phyloP scores from a whole-genome alignment of 768 basidiomycete species.

The Boletales sp. region DNA sequence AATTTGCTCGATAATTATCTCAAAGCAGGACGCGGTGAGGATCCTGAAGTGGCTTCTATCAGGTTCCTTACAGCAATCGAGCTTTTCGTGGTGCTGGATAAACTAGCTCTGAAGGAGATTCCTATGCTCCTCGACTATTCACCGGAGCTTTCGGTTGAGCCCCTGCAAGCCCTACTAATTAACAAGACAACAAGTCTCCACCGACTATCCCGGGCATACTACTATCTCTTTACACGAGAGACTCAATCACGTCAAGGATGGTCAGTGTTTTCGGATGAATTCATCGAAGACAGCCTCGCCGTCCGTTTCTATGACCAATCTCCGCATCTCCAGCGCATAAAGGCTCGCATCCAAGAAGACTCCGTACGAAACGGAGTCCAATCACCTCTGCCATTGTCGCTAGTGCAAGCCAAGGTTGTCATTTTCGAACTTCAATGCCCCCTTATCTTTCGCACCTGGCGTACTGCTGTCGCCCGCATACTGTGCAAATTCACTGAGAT shows the following conservation, averaged over 20 bases:
- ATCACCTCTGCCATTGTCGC: slow-evolving; percentile 38
- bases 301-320: slow-evolving; percentile 31
- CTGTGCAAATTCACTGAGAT: slow-evolving; percentile 10
- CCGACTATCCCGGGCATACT: slow-evolving; percentile 25
- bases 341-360: slow-evolving; percentile 22
- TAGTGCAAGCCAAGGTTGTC: slow-evolving; percentile 4
- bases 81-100: slow-evolving; percentile 32
- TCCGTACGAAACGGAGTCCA: slow-evolving; percentile 29
- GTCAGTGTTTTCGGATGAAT: slow-evolving; percentile 32
- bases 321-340: slow-evolving; percentile 15
- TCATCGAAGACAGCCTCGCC: slow-evolving; percentile 22
- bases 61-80: slow-evolving; percentile 36
- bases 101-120: slow-evolving; percentile 6
- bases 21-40: slow-evolving; percentile 13
- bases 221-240: slow-evolving; percentile 30
- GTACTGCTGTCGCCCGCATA: slow-evolving; percentile 32
- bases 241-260: slow-evolving; percentile 4
- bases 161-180: slow-evolving; percentile 21
- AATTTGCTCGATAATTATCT: slow-evolving; percentile 23
- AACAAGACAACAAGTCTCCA: slow-evolving; percentile 24
- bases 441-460: slow-evolving; percentile 35
- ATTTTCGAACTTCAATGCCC: slow-evolving; percentile 41
- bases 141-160: slow-evolving; percentile 21
- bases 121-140: slow-evolving; percentile 26
- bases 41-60: slow-evolving; percentile 34